Percentiles rank a stretch among this genome's conserved stretches.
phyloP scores from a whole-genome alignment of 306 rosid genomes.

The Canavalia ensiformis region DNA sequence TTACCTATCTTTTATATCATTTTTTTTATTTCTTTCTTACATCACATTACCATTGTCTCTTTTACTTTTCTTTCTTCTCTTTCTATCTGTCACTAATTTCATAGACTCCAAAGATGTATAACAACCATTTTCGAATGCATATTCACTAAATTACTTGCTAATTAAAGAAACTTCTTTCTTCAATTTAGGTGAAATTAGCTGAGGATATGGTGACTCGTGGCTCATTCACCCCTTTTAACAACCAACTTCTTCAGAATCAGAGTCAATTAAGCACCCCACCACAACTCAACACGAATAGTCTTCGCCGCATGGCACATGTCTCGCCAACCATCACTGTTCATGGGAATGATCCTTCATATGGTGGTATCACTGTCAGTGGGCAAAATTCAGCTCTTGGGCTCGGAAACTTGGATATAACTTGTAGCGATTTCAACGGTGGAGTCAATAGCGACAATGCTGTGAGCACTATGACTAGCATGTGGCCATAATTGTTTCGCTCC shows the following conservation, averaged over 20 bases:
- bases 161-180: no score
- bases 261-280: conserved; percentile 53
- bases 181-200: conserved; percentile 77
- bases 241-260: conserved; percentile 61
- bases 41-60: no score
- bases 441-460: conserved; percentile 53
- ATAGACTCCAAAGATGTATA: no score
- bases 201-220: conserved; percentile 78
- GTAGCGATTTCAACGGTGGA: conserved; percentile 49
- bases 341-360: conserved; percentile 53
- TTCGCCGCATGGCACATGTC: conserved; percentile 52
- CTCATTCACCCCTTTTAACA: conserved; percentile 58
- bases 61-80: no score
- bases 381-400: conserved; percentile 8
- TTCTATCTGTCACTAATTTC: no score
- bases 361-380: conserved; percentile 38
- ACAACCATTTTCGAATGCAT: no score
- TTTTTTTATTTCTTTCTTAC: no score
- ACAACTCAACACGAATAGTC: conserved; percentile 41
- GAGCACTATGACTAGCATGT: conserved; percentile 59
- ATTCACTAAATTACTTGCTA: no score
- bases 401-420: neutral
- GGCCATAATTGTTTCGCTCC: conserved; percentile 38
- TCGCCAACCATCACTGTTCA: conserved; percentile 64
- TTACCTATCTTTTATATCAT: no score